phyloP scores from a whole-genome alignment of 352 stramenopile species.

The Phytopythium delawarense region DNA sequence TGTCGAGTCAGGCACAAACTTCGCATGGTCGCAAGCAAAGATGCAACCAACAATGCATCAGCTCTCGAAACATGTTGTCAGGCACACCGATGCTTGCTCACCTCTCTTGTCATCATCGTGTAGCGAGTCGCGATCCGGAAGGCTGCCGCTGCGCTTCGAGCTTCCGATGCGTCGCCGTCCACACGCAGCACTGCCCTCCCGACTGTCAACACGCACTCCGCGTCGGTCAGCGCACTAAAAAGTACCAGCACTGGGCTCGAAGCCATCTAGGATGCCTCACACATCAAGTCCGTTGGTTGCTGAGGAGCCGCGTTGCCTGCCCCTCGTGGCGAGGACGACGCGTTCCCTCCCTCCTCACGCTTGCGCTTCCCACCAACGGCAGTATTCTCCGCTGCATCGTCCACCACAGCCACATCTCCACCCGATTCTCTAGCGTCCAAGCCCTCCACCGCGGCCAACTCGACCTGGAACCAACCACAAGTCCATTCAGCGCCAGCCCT shows the following conservation, averaged over 20 bases:
- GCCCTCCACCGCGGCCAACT: not conserved
- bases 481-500: not conserved
- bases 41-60: not conserved
- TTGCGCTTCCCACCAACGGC: not conserved
- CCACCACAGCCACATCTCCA: not conserved
- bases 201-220: slow-evolving; percentile 15
- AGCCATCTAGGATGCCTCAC: not conserved
- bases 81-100: slow-evolving; percentile 3
- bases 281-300: not conserved
- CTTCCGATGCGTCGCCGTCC: slow-evolving; percentile 4
- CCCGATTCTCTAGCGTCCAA: not conserved
- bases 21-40: not conserved
- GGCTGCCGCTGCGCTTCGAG: slow-evolving; percentile 15
- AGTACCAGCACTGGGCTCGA: not conserved
- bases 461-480: not conserved
- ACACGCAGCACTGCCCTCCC: slow-evolving; percentile 16
- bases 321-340: not conserved
- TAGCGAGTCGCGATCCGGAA: slow-evolving; percentile 33
- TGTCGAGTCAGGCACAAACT: not conserved
- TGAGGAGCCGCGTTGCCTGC: not conserved
- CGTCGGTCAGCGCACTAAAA: not conserved
- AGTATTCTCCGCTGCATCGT: not conserved
- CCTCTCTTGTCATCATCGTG: slow-evolving; percentile 18
- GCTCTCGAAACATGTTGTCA: not conserved
- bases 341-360: not conserved